Evolutionary conservation across 1,139 yeast genomes (phyloP), one percentile per base, ranked within the genome.

Genomic region (Blastobotrys elegans): DNA sequence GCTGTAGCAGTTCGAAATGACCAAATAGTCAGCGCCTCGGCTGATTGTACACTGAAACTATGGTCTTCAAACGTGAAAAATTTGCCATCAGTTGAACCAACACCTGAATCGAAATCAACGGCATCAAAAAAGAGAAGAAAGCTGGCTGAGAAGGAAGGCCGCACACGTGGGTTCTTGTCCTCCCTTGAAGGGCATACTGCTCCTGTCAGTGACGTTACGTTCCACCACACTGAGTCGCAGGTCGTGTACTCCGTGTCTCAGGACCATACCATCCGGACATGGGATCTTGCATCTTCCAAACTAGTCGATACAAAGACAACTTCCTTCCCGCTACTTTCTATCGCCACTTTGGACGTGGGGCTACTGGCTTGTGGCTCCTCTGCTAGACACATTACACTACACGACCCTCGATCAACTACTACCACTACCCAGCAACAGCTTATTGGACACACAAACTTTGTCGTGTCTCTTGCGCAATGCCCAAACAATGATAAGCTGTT

Each of bases 241-340:
- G 96, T 90, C 5, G 96, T 83, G 14, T 92, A 92, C 68, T 88
- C 97, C 0, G 96, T 86, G 1, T 85, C 97, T 3, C 97, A 89
- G 66, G 97, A 92, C 69, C 98, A 92, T 65, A 80, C 95, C 1
- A 80, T 92, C 55, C 85, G 86, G 61, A 92, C 98, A 0, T 92
- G 98, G 97, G 98, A 92, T 70, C 73, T 90, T 59, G 83, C 87
- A 18, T 88, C 97, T 4, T 73, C 84, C 16, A 76, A 86, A 55
- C 80, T 87, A 60, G 83, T 89, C 36, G 97, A 89, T 63, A 85
- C 97, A 4, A 82, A 88, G 67, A 78, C 86, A 21, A 89, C 97
- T 0, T 85, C 92, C n/a, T 89, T 78, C 68, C 83, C 97, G 7
- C 73, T 92, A 53, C 74, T 90, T 42, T 84, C 96, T 1, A 69